Evolutionary conservation across 306 rosid genomes (phyloP), one percentile per base, ranked within the genome.

Genomic region (Dalbergia cultrata): DNA sequence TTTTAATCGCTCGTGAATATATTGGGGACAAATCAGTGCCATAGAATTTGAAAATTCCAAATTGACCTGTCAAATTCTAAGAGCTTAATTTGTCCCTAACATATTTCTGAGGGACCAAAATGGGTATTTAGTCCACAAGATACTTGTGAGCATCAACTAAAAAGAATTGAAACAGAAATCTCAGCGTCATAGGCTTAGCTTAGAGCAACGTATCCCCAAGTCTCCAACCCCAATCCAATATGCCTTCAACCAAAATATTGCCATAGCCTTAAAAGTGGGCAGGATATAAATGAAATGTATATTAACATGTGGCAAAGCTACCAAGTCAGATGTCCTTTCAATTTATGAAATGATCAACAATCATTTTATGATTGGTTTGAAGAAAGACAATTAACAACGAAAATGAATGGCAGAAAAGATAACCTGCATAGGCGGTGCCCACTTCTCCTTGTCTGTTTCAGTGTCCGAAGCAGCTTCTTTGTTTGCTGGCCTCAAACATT

Each of bases 391-490:
- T 22, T 31, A 9, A 49, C 35, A 71, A 26, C 12, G 60, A 17
- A 70, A 63, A 45, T 31, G 59, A 21, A 56, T 21, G 58, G 70
- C 11, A 72, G 41, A 82, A 67, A 62, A 59, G 31, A 21, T 47
- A 17, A 91, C 97, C 86, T 74, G 84, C 74, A 60, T 75, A 10
- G 97, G 92, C 22, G 94, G 94, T 75, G 94, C 88, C 97, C 97
- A 92, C 81, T 67, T 88, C 69, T 83, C 80, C 86, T 82, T 85
- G 87, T 92, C 94, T 62, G 91, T 68, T 92, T 92, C 91, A 61
- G 97, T 90, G 88, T 88, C 97, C 60, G 65, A 77, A 66, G 92
- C 90, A 22, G 94, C 97, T 85, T 92, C 93, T 79, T 81, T 90
- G 82, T 88, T 81, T 77, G 94, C 97, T 74, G 94, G 97, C 81